phyloP scores from a whole-genome alignment of 768 basidiomycete species.

The Boletus patriciae region DNA sequence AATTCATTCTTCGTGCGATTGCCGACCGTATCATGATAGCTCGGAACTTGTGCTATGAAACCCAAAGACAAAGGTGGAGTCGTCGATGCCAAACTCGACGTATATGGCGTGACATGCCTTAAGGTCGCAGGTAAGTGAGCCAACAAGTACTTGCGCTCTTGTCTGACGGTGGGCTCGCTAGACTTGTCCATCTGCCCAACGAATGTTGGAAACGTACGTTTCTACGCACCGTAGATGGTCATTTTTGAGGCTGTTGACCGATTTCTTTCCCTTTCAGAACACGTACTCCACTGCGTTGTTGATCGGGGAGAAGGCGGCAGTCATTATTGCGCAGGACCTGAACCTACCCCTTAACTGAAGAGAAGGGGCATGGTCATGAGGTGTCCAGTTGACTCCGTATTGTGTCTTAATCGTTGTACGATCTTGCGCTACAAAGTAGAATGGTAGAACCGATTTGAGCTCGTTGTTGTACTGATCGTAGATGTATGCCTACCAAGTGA shows the following conservation, averaged over 20 bases:
- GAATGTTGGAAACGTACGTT: slow-evolving; percentile 3
- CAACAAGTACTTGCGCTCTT: background rate
- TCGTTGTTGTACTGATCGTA: too few species aligned
- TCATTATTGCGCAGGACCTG: slow-evolving; percentile 15
- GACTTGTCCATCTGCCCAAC: slow-evolving; percentile 7
- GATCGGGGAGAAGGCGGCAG: slow-evolving; percentile 19
- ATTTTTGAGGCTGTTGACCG: background rate
- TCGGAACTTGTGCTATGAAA: background rate
- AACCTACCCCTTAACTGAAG: too few species aligned
- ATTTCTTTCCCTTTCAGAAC: slow-evolving; percentile 1
- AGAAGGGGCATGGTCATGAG: too few species aligned
- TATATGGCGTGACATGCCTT: slow-evolving; percentile 13
- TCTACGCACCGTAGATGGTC: background rate
- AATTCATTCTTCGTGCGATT: background rate
- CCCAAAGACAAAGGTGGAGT: slow-evolving; percentile 3
- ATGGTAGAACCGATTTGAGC: too few species aligned
- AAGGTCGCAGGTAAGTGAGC: slow-evolving; percentile 12
- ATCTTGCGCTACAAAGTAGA: too few species aligned
- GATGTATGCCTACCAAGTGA: too few species aligned
- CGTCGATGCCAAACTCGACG: slow-evolving; percentile 14
- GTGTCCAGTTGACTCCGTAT: too few species aligned
- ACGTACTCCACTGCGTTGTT: slow-evolving; percentile 18
- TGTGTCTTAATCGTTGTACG: too few species aligned
- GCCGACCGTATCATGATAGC: background rate
- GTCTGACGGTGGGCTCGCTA: background rate